Percentiles rank a stretch among this genome's conserved stretches.
phyloP scores from a whole-genome alignment of 2,329 filamentous ascomycete species.

The Fusarium lyarnte region DNA sequence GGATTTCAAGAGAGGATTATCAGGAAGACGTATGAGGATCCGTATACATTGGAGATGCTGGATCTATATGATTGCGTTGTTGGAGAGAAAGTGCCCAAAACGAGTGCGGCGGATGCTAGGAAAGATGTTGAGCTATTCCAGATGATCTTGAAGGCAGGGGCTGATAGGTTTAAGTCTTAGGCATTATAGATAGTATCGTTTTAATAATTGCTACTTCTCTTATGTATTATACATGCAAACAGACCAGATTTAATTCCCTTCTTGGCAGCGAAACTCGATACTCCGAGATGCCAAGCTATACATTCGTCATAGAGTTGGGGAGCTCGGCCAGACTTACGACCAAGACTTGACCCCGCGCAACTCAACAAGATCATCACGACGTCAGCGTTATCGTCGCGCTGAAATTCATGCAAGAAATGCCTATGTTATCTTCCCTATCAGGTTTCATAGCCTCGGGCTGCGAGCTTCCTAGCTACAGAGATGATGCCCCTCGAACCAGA shows the following conservation, averaged over 20 bases:
- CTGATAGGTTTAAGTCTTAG: not conserved
- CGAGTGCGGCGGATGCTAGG: slow-evolving; percentile 41
- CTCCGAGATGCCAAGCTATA: not conserved
- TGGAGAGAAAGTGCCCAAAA: slow-evolving; percentile 40
- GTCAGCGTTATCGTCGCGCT: rapidly evolving
- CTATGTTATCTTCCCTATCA: no score
- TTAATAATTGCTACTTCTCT: no score
- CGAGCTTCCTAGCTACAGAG: not conserved
- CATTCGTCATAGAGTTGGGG: not conserved
- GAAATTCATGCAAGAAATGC: rapidly evolving
- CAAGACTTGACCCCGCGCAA: not conserved
- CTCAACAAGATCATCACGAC: not conserved
- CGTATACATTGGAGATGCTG: slow-evolving; percentile 51
- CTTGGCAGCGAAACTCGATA: rapidly evolving
- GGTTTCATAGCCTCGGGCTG: not conserved
- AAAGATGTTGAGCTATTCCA: slow-evolving; percentile 45
- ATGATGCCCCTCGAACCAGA: not conserved
- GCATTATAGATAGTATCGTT: no score
- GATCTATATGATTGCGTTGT: slow-evolving; percentile 46
- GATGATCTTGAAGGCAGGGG: not conserved
- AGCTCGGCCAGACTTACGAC: not conserved
- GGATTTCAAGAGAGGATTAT: slow-evolving; percentile 52
- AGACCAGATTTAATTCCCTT: no score
- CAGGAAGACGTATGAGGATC: slow-evolving; percentile 56
- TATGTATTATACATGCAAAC: no score